These are phyloP conservation scores for Simmondsia chinensis DNA, from an alignment of 148 eudicot genomes.

Conservation along the genomic window DNA sequence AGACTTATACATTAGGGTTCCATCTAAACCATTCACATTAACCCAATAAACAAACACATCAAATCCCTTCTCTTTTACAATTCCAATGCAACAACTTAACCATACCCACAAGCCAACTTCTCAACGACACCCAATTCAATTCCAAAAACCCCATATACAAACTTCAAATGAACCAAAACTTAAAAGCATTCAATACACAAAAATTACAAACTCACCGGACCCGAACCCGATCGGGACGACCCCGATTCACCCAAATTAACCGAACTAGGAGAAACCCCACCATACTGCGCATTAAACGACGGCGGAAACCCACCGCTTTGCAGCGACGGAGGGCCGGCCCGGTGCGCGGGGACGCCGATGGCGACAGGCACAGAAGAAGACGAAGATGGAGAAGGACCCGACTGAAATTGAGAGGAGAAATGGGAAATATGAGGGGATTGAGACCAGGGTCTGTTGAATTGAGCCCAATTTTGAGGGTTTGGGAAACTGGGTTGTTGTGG, in stretches of 20 bases:
- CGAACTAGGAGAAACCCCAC: slow-evolving; percentile 18
- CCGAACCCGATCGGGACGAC: slow-evolving; percentile 10
- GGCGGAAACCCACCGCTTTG: slow-evolving; percentile 37
- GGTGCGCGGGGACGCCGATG: slow-evolving; percentile 62
- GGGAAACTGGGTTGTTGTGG: slow-evolving; percentile 4
- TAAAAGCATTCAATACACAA: background rate
- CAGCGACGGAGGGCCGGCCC: slow-evolving; percentile 16
- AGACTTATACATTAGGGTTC: no score
- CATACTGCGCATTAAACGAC: slow-evolving; percentile 28
- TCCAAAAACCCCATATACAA: background rate
- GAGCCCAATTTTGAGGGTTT: slow-evolving; percentile 17
- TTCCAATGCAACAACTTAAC: no score
- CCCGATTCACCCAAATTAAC: slow-evolving; percentile 18
- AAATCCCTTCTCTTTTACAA: no score
- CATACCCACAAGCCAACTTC: no score
- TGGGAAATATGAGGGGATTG: slow-evolving; percentile 29
- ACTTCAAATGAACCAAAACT: background rate
- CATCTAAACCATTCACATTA: no score
- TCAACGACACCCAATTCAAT: no score
- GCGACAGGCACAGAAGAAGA: slow-evolving; percentile 33
- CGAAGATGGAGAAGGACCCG: slow-evolving; percentile 12
- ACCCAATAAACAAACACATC: no score
- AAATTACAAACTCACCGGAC: slow-evolving; percentile 15
- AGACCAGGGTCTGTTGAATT: slow-evolving; percentile 43
- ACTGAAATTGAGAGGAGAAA: slow-evolving; percentile 25